Conservation (phyloP, 768 basidiomycete genomes). For the Pleurotus platypus region DNA sequence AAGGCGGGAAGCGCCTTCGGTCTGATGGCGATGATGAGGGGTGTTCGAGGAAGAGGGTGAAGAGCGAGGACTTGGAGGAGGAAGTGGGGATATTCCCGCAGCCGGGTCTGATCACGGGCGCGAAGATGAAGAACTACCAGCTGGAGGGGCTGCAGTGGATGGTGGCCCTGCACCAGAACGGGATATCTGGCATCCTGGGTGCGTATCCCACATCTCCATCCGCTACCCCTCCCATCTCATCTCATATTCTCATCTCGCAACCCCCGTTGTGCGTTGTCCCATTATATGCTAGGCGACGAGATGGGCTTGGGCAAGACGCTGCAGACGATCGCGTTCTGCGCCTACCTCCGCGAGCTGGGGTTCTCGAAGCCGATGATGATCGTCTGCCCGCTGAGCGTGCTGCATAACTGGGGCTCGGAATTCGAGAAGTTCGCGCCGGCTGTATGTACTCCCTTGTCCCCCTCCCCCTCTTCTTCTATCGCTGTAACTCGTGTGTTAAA, state of each 20-base stretch:
- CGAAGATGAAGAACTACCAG: constrained; percentile 84
- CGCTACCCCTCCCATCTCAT: not conserved
- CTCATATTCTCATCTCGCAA: not conserved
- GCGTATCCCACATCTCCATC: constrained; percentile 13
- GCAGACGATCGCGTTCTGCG: constrained; percentile 92
- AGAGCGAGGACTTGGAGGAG: constrained; percentile 17
- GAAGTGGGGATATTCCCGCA: constrained; percentile 54
- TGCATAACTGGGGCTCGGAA: constrained; percentile 89
- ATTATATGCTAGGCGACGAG: not conserved
- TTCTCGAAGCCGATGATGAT: constrained; percentile 78
- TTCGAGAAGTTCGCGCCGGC: constrained; percentile 80
- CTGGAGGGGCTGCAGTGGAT: constrained; percentile 96
- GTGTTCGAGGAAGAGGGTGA: not conserved
- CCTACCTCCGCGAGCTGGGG: constrained; percentile 75
- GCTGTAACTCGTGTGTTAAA: no score
- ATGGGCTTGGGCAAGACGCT: constrained; percentile 57
- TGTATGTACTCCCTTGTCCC: constrained; percentile 34
- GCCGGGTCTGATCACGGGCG: constrained; percentile 79
- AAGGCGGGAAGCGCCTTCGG: constrained; percentile 19
- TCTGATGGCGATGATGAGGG: constrained; percentile 15
- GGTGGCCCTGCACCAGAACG: constrained; percentile 82
- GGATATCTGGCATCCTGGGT: constrained; percentile 79
- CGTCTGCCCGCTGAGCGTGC: constrained; percentile 89
- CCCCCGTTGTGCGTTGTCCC: no score
- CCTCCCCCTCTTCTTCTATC: not conserved